These are phyloP conservation scores for Clonostachys chloroleuca DNA, from an alignment of 2,329 filamentous ascomycete species.

Conservation along the genomic window DNA sequence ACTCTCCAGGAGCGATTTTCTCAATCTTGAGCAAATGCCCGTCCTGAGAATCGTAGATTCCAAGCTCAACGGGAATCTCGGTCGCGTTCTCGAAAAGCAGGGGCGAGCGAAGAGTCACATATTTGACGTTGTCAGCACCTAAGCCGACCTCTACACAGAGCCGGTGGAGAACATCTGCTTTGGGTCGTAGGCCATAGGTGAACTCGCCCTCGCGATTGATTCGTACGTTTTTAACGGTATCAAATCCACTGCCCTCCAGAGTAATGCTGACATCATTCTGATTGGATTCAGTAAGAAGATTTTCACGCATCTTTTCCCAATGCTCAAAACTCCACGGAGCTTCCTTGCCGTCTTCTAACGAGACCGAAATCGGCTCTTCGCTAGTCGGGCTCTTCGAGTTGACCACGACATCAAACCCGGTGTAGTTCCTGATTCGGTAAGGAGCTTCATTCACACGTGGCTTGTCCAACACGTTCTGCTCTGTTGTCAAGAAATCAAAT, in stretches of 20 bases:
- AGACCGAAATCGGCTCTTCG: conserved; percentile 67
- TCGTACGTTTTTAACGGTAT: conserved; percentile 80
- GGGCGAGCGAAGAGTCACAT: conserved; percentile 91
- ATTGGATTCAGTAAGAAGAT: conserved; percentile 76
- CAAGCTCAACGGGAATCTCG: conserved; percentile 91
- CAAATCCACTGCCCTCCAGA: conserved; percentile 91
- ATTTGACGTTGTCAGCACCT: conserved; percentile 95
- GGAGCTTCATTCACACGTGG: conserved; percentile 87
- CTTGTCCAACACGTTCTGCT: conserved; percentile 84
- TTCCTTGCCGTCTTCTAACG: conserved; percentile 84
- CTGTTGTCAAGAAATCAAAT: conserved; percentile 82
- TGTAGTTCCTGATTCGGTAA: conserved; percentile 92
- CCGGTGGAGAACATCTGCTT: conserved; percentile 82
- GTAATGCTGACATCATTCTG: conserved; percentile 76
- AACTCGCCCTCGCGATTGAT: conserved; percentile 94
- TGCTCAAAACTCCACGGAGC: conserved; percentile 96
- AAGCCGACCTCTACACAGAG: conserved; percentile 88
- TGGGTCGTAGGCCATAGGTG: conserved; percentile 83
- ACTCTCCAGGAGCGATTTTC: conserved; percentile 90
- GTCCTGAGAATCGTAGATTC: conserved; percentile 81
- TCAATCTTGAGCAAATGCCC: conserved; percentile 95
- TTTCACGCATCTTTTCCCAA: conserved; percentile 94
- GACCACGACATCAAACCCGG: conserved; percentile 83
- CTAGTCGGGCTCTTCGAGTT: conserved; percentile 68
- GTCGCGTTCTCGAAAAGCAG: conserved; percentile 93